phyloP scores from a whole-genome alignment of 1,284 basidiomycete species.

The Rhizopogon parksii region DNA sequence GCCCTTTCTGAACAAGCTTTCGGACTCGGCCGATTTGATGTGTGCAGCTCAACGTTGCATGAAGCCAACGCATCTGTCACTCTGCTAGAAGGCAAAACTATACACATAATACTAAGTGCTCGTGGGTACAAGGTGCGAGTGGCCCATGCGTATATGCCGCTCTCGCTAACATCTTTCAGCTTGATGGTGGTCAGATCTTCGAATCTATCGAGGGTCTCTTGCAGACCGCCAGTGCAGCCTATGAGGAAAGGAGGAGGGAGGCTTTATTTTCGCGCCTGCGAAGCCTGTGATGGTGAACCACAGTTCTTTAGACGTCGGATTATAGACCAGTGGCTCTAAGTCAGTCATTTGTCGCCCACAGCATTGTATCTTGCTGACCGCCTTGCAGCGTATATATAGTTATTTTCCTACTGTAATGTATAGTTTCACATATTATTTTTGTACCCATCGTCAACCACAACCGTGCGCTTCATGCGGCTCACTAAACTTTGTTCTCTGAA shows the following conservation, averaged over 20 bases:
- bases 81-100: conserved; percentile 45
- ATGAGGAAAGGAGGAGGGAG: conserved; percentile 40
- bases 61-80: conserved; percentile 49
- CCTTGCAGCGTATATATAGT: conserved; percentile 1
- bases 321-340: background rate
- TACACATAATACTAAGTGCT: conserved; percentile 43
- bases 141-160: background rate
- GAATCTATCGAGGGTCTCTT: conserved; percentile 57
- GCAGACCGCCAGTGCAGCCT: conserved; percentile 44
- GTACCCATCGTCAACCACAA: background rate
- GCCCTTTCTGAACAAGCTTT: conserved; percentile 55
- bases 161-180: conserved; percentile 9
- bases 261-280: conserved; percentile 43
- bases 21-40: conserved; percentile 43
- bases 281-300: conserved; percentile 23
- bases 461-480: background rate
- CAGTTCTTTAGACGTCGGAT: background rate
- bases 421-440: background rate
- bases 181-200: conserved; percentile 27
- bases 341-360: background rate
- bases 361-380: background rate
- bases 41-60: conserved; percentile 32
- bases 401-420: background rate
- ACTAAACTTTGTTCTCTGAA: background rate
- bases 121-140: conserved; percentile 46